These are phyloP conservation scores for Lactarius indigo DNA, from an alignment of 768 basidiomycete species.

Conservation along the genomic window DNA sequence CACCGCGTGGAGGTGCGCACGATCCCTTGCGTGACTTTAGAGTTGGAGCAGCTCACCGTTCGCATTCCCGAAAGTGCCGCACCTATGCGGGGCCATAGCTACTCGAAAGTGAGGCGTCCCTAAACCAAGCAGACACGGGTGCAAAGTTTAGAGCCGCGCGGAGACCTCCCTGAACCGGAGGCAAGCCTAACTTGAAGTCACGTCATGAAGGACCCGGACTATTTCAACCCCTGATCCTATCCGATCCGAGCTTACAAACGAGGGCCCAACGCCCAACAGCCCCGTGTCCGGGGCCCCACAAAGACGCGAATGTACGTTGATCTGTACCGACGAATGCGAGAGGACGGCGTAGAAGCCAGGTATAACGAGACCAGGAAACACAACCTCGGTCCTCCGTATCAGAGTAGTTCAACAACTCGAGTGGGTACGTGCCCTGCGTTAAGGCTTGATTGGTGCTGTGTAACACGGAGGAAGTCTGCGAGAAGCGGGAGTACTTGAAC, in stretches of 20 bases:
- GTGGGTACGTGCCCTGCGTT: slow-evolving; percentile 25
- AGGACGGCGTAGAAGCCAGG: slow-evolving; percentile 63
- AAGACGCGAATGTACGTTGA: slow-evolving; percentile 69
- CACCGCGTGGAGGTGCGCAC: too few relatives aligned
- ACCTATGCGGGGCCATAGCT: too few relatives aligned
- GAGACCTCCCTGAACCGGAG: too few relatives aligned
- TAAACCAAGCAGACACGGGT: too few relatives aligned
- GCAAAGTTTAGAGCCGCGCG: too few relatives aligned
- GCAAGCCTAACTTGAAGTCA: too few relatives aligned
- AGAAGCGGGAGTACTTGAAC: slow-evolving; percentile 83
- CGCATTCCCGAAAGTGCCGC: too few relatives aligned
- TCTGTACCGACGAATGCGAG: slow-evolving; percentile 77
- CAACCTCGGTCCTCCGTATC: slow-evolving; percentile 61
- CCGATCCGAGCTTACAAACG: slow-evolving; percentile 96
- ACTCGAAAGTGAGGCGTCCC: too few relatives aligned
- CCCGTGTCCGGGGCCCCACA: slow-evolving; percentile 48
- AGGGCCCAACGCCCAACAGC: slow-evolving; percentile 66
- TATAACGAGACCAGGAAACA: slow-evolving; percentile 55
- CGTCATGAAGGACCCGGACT: too few relatives aligned
- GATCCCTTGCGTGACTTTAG: too few relatives aligned
- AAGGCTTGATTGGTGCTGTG: slow-evolving; percentile 42
- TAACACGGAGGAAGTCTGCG: slow-evolving; percentile 68
- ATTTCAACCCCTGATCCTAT: slow-evolving; percentile 55
- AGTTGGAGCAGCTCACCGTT: too few relatives aligned
- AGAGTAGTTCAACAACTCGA: slow-evolving; percentile 47